Evolutionary conservation across 306 rosid species (phyloP).

Genomic region (Vicia faba): DNA sequence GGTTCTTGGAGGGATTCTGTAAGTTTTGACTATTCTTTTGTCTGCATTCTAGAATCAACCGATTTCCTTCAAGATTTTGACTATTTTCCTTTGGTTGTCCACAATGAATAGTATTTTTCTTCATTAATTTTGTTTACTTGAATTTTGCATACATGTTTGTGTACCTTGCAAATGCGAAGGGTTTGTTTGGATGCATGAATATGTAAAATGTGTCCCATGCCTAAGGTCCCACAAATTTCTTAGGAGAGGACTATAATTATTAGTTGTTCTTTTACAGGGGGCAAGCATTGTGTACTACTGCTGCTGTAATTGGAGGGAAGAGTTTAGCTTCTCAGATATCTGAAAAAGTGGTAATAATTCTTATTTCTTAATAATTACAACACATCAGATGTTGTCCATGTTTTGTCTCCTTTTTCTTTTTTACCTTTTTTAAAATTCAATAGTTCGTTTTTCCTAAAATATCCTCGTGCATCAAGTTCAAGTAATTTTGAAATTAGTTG

Average conservation of each 20-base stretch:
- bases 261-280: constrained; percentile 54
- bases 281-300: constrained; percentile 85
- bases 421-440: neutral
- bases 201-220: neutral
- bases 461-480: constrained; percentile 13
- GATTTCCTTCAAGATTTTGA: neutral
- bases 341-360: constrained; percentile 69
- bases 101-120: neutral
- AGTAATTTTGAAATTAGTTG: constrained; percentile 11
- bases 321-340: constrained; percentile 95
- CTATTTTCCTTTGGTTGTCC: too few relatives aligned
- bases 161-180: constrained; percentile 16
- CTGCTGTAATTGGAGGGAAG: constrained; percentile 92
- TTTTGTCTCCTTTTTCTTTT: neutral
- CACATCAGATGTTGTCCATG: constrained; percentile 3
- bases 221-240: constrained; percentile 23
- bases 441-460: neutral
- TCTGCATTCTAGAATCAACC: neutral
- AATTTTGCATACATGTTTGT: constrained; percentile 14
- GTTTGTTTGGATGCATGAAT: constrained; percentile 23
- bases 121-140: constrained; percentile 5
- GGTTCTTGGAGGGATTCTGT: constrained; percentile 95
- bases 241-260: constrained; percentile 19
- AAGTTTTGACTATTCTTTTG: constrained; percentile 40
- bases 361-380: constrained; percentile 2